These are phyloP conservation scores for Fusarium odoratissimum DNA, from an alignment of 2,329 filamentous ascomycete species.

Conservation along the genomic window DNA sequence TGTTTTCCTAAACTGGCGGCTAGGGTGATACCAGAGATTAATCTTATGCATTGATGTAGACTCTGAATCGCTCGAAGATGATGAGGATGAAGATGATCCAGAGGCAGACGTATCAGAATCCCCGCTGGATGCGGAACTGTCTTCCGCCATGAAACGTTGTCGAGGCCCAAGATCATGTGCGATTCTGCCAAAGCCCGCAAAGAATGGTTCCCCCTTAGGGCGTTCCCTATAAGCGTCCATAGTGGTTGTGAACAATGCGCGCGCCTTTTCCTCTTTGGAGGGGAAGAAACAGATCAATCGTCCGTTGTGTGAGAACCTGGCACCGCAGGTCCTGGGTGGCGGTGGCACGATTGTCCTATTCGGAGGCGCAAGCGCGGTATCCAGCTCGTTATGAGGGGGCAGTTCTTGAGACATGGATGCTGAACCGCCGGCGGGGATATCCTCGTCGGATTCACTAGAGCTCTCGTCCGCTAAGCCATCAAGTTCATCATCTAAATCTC, in stretches of 20 bases:
- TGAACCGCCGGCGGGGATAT: conserved; percentile 63
- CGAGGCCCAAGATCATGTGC: conserved; percentile 63
- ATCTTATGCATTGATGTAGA: conserved; percentile 72
- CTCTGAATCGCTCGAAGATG: conserved; percentile 70
- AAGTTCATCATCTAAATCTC: conserved; percentile 69
- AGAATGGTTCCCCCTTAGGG: conserved; percentile 65
- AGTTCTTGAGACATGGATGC: conserved; percentile 73
- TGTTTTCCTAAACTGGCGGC: conserved; percentile 63
- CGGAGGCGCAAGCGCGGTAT: conserved; percentile 63
- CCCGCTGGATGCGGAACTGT: conserved; percentile 63
- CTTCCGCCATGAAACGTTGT: conserved; percentile 60
- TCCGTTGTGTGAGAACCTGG: conserved; percentile 71
- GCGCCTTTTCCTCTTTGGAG: conserved; percentile 72
- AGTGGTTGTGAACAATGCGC: conserved; percentile 60
- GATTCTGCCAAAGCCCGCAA: conserved; percentile 68
- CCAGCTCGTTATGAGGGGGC: conserved; percentile 64
- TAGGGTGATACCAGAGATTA: conserved; percentile 66
- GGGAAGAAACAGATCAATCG: conserved; percentile 76
- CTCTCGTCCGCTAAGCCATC: conserved; percentile 76
- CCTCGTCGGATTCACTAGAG: conserved; percentile 82
- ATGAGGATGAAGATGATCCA: conserved; percentile 62
- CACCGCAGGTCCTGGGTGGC: conserved; percentile 68
- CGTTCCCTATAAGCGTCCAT: conserved; percentile 60
- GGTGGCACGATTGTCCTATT: conserved; percentile 67
- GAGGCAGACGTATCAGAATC: conserved; percentile 63